Conservation (phyloP, 2,329 filamentous ascomycete species). For the Aspergillus unguis region DNA sequence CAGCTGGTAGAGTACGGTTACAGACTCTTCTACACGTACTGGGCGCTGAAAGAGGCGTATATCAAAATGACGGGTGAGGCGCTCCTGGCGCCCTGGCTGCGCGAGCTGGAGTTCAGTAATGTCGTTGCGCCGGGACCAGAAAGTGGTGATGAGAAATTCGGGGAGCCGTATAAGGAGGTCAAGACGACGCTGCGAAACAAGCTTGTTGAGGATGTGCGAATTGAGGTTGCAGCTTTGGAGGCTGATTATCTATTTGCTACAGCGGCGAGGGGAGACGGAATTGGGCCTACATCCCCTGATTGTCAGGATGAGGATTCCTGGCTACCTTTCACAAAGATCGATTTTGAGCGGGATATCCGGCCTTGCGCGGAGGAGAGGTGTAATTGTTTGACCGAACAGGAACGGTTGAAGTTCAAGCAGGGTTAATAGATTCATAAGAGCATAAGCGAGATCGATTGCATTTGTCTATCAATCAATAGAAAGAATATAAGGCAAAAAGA, state of each 20-base stretch:
- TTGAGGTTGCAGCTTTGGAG: constrained; percentile 59
- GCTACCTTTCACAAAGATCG: constrained; percentile 41
- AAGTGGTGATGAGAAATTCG: constrained; percentile 27
- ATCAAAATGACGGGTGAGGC: constrained; percentile 66
- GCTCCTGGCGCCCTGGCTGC: constrained; percentile 59
- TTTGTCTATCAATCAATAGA: not conserved
- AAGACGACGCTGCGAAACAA: constrained; percentile 50
- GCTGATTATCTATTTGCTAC: constrained; percentile 58
- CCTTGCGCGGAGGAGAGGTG: constrained; percentile 42
- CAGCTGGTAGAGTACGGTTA: constrained; percentile 54
- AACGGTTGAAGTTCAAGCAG: too few relatives aligned
- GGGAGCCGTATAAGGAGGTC: constrained; percentile 40
- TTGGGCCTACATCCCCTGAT: constrained; percentile 30
- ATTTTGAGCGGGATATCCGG: constrained; percentile 47
- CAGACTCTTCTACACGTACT: constrained; percentile 62
- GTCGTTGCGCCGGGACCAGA: constrained; percentile 50
- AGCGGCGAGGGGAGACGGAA: constrained; percentile 43
- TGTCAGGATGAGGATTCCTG: constrained; percentile 28
- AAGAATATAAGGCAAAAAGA: constrained; percentile 5
- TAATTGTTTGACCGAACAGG: constrained; percentile 23
- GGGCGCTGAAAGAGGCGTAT: constrained; percentile 64
- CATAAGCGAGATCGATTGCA: not conserved
- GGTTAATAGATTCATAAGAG: too few relatives aligned
- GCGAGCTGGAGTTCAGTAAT: constrained; percentile 58
- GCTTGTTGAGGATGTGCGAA: constrained; percentile 50